phyloP scores from a whole-genome alignment of 345 rosid genomes.

The Toxicodendron radicans region DNA sequence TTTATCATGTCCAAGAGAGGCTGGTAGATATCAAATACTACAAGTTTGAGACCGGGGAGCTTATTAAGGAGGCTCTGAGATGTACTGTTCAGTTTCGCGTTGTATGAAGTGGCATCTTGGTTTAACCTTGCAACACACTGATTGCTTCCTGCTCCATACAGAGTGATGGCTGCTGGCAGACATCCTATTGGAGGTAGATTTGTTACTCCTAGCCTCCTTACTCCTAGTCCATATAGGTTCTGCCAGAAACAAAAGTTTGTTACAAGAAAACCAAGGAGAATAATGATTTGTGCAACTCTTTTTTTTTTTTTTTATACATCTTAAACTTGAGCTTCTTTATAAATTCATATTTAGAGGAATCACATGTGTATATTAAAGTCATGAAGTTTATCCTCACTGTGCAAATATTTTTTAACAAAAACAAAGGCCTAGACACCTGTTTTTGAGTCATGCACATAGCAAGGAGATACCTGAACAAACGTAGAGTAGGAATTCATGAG shows the following conservation, averaged over 20 bases:
- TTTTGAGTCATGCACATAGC: neutral
- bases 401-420: neutral
- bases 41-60: slow-evolving; percentile 78
- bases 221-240: slow-evolving; percentile 75
- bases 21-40: slow-evolving; percentile 70
- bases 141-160: slow-evolving; percentile 73
- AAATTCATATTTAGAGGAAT: neutral
- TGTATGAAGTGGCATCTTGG: slow-evolving; percentile 67
- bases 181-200: slow-evolving; percentile 83
- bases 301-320: neutral
- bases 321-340: neutral
- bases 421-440: neutral
- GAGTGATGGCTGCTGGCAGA: slow-evolving; percentile 85
- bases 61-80: slow-evolving; percentile 49
- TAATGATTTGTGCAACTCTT: neutral
- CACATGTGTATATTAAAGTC: neutral
- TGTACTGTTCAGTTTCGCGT: slow-evolving; percentile 64
- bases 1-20: slow-evolving; percentile 74
- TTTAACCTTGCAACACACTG: slow-evolving; percentile 71
- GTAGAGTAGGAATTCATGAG: slow-evolving; percentile 66
- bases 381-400: too few relatives aligned
- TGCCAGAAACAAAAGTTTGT: slow-evolving; percentile 53
- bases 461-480: slow-evolving; percentile 67
- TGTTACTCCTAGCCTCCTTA: slow-evolving; percentile 80
- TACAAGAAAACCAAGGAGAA: slow-evolving; percentile 2